A percentile compares a stretch with the other conserved stretches of the same genome.
Conservation (phyloP, 2,329 filamentous ascomycete species). For the Claviceps fusiformis region DNA sequence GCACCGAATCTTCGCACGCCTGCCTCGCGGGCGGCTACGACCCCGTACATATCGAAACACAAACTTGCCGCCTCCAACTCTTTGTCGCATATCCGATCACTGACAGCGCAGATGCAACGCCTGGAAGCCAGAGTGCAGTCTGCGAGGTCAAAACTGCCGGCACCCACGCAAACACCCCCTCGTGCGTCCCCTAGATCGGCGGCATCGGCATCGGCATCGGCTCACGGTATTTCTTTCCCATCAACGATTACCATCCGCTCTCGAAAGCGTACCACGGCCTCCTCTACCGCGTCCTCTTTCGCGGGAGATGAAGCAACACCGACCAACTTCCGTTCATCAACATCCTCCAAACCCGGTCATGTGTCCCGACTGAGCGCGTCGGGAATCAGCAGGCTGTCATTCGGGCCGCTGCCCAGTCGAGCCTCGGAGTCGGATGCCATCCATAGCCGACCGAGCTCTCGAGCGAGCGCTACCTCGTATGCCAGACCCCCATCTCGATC, state of each 20-base stretch:
- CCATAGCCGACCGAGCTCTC: slow-evolving; percentile 58
- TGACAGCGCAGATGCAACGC: slow-evolving; percentile 95
- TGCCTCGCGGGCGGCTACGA: slow-evolving; percentile 30
- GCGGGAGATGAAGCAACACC: slow-evolving; percentile 39
- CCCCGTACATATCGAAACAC: slow-evolving; percentile 38
- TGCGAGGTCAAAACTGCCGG: slow-evolving; percentile 81
- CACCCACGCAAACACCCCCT: slow-evolving; percentile 64
- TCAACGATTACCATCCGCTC: slow-evolving; percentile 52
- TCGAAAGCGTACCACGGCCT: slow-evolving; percentile 53
- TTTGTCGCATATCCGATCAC: slow-evolving; percentile 79
- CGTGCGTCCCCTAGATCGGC: slow-evolving; percentile 56
- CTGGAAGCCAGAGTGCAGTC: slow-evolving; percentile 88
- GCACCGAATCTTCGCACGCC: slow-evolving; percentile 32
- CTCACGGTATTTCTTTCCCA: slow-evolving; percentile 18
- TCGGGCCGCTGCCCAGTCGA: slow-evolving; percentile 46
- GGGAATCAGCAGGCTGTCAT: slow-evolving; percentile 49
- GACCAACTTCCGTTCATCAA: slow-evolving; percentile 23
- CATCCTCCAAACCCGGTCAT: slow-evolving; percentile 32
- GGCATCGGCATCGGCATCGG: neutral
- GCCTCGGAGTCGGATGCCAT: slow-evolving; percentile 31
- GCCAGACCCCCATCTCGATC: slow-evolving; percentile 40
- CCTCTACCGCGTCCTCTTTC: slow-evolving; percentile 33
- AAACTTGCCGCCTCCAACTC: slow-evolving; percentile 51
- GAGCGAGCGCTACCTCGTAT: slow-evolving; percentile 47
- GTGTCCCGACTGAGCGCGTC: slow-evolving; percentile 47